Percentiles rank a stretch among this genome's conserved stretches.
These are phyloP conservation scores for Glaciozyma martinii DNA, from an alignment of 768 basidiomycete genomes.

Conservation along the genomic window DNA sequence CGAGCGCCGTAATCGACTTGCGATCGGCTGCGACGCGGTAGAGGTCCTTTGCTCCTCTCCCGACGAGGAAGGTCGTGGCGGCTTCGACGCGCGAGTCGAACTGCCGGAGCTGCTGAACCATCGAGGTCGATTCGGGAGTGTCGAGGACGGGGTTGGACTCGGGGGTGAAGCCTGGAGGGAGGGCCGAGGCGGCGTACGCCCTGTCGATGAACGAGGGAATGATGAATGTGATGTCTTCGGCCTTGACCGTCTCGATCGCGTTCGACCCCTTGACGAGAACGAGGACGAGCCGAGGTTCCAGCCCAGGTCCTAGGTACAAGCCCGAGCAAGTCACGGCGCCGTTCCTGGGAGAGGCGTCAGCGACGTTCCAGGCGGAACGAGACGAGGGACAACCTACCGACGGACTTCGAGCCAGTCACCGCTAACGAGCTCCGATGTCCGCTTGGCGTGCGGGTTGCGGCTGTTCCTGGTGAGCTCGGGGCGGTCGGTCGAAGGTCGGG, in stretches of 20 bases:
- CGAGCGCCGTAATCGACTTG: no score
- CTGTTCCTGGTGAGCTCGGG: no score
- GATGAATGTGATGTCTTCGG: background rate
- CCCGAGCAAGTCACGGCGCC: background rate
- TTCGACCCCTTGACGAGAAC: background rate
- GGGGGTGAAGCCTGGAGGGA: background rate
- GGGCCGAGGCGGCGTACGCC: background rate
- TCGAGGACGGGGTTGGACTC: background rate
- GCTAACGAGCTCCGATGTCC: background rate
- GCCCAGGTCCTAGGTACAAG: background rate
- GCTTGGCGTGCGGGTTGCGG: no score
- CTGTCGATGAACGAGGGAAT: background rate
- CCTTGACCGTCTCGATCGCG: background rate
- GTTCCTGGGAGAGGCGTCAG: no score
- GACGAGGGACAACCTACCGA: background rate
- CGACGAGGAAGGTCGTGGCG: constrained; percentile 5
- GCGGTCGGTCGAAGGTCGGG: no score
- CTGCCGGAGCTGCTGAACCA: background rate
- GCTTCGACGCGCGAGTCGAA: constrained; percentile 18
- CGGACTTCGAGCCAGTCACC: background rate
- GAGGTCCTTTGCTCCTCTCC: constrained; percentile 8
- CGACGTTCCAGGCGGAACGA: background rate
- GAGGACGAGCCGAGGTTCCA: background rate
- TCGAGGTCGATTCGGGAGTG: background rate
- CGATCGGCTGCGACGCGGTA: background rate